phyloP scores from a whole-genome alignment of 768 basidiomycete genomes.

The Russula sp. region DNA sequence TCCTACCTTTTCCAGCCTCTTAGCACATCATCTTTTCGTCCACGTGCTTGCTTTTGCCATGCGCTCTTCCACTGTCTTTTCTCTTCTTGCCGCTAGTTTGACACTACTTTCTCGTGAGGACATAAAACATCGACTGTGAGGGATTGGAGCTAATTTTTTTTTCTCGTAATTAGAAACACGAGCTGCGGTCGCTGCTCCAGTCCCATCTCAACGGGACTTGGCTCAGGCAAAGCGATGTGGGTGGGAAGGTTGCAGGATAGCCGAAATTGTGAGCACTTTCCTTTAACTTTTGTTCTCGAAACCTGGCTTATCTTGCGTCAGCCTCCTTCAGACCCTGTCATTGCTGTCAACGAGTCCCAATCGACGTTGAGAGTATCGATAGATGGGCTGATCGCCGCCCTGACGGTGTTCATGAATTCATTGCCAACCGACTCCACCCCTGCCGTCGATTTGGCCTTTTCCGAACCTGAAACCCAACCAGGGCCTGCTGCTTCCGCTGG shows the following conservation, averaged over 20 bases:
- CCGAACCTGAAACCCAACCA: too few species aligned
- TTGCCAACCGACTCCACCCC: too few species aligned
- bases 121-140: too few species aligned
- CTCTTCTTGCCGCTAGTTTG: background rate
- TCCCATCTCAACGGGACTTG: background rate
- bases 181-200: constrained; percentile 1
- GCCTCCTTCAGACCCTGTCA: background rate
- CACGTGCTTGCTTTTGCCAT: background rate
- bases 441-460: too few species aligned
- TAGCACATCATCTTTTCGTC: too few species aligned
- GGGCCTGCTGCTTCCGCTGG: too few species aligned
- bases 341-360: too few species aligned
- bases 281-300: too few species aligned
- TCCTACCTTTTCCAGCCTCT: background rate
- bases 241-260: background rate
- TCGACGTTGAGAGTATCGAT: too few species aligned
- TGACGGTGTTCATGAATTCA: too few species aligned
- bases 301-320: background rate
- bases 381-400: too few species aligned
- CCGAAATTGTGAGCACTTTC: too few species aligned
- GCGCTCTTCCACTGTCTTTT: background rate
- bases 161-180: background rate
- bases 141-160: background rate
- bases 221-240: background rate
- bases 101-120: constrained; percentile 3